Percentiles rank a stretch among this genome's conserved stretches.
Evolutionary conservation across 2,329 filamentous ascomycete species (phyloP).

Genomic region (Rhynchosporium graminicola): DNA sequence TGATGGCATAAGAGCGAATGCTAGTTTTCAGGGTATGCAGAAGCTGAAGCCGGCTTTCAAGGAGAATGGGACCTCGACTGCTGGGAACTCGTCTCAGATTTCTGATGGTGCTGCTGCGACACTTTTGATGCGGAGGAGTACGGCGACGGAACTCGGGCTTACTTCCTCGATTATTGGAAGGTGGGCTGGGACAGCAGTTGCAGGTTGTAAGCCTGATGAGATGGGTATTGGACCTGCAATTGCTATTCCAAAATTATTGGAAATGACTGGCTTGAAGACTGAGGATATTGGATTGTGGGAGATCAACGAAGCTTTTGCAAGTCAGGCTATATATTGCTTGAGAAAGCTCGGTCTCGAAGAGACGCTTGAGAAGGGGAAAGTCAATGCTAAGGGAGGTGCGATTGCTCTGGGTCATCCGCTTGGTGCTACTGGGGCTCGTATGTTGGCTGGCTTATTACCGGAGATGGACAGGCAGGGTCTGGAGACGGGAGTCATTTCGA

Average conservation of each 20-base stretch:
- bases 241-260: constrained; percentile 81
- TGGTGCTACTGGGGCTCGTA: constrained; percentile 82
- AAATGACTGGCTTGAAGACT: constrained; percentile 63
- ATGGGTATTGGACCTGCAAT: constrained; percentile 91
- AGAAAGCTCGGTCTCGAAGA: constrained; percentile 67
- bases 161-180: constrained; percentile 72
- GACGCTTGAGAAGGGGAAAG: constrained; percentile 63
- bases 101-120: constrained; percentile 85
- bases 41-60: constrained; percentile 86
- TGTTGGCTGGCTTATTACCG: constrained; percentile 67
- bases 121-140: constrained; percentile 81
- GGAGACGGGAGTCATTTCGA: constrained; percentile 82
- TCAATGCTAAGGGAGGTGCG: constrained; percentile 91
- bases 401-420: constrained; percentile 93
- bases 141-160: constrained; percentile 72
- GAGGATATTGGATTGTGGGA: constrained; percentile 84
- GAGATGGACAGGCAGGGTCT: constrained; percentile 66
- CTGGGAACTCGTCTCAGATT: constrained; percentile 84
- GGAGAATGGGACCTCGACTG: constrained; percentile 73
- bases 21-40: constrained; percentile 68
- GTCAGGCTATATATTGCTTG: constrained; percentile 69
- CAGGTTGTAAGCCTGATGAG: constrained; percentile 83
- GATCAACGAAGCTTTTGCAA: constrained; percentile 82
- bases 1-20: constrained; percentile 75
- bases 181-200: constrained; percentile 75